phyloP scores from a whole-genome alignment of 441 rosid genomes.

The Omphalea diandra region DNA sequence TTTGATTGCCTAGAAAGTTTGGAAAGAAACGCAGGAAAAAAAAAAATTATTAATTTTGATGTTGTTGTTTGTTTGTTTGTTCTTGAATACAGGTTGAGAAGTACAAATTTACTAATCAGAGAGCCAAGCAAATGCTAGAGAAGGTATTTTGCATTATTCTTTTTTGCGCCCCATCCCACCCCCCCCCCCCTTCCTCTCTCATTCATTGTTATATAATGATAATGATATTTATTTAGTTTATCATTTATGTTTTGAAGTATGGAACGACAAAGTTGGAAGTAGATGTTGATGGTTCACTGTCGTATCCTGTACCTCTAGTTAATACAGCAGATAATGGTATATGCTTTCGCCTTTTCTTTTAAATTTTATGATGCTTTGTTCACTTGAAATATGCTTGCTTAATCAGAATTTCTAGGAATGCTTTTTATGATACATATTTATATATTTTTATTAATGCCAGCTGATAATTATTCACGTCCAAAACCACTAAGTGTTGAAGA shows the following conservation, averaged over 20 bases:
- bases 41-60: no score
- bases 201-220: neutral
- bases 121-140: constrained; percentile 79
- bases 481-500: constrained; percentile 82
- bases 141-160: constrained; percentile 48
- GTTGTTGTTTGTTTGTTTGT: no score
- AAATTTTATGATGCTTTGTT: neutral
- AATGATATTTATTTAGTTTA: neutral
- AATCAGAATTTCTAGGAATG: neutral
- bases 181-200: no score
- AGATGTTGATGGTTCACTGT: constrained; percentile 69
- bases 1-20: constrained; percentile 19
- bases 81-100: constrained; percentile 65
- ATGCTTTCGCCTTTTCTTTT: neutral
- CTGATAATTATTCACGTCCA: constrained; percentile 68
- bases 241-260: constrained; percentile 37
- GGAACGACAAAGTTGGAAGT: constrained; percentile 88
- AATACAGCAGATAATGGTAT: constrained; percentile 51
- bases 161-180: no score
- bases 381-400: neutral
- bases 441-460: constrained; percentile 23
- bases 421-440: constrained; percentile 1
- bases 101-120: constrained; percentile 64
- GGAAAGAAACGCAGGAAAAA: no score
- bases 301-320: constrained; percentile 60